A percentile compares a stretch with the other conserved stretches of the same genome.
Conservation (phyloP, 163 green algal genomes). For the Chloromonas sp. region DNA sequence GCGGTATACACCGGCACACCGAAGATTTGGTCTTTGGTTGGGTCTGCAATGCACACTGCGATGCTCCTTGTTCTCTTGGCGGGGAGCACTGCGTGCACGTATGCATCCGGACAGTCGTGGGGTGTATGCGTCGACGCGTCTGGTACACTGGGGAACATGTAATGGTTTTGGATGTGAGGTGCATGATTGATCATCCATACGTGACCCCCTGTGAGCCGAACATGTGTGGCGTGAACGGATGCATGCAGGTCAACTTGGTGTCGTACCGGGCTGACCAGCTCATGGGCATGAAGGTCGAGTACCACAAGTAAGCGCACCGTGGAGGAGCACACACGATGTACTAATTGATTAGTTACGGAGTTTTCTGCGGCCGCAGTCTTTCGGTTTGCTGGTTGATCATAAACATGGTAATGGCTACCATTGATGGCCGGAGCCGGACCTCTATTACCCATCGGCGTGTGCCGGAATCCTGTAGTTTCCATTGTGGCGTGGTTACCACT, state of each 20-base stretch:
- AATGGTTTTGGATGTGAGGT: too few species aligned
- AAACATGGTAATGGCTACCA: not conserved
- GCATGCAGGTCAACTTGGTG: constrained; percentile 30
- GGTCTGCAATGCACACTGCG: too few species aligned
- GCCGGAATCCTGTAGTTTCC: not conserved
- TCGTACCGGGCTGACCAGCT: constrained; percentile 53
- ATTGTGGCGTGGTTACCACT: not conserved
- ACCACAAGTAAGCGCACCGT: constrained; percentile 39
- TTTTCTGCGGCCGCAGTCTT: too few species aligned
- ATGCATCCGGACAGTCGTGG: not conserved
- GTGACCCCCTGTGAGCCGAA: not conserved
- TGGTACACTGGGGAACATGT: too few species aligned
- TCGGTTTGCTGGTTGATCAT: too few species aligned
- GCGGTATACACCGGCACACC: too few species aligned
- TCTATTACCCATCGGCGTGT: not conserved
- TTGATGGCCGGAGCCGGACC: not conserved
- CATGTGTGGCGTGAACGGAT: not conserved
- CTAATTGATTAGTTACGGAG: too few species aligned
- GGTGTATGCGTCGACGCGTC: too few species aligned
- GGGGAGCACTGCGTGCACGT: not conserved
- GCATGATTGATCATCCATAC: not conserved
- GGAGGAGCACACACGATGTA: not conserved
- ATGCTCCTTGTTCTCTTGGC: not conserved
- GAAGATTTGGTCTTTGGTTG: too few species aligned
- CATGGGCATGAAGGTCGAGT: constrained; percentile 74